phyloP scores from a whole-genome alignment of 1,284 basidiomycete species.

The Ceratobasidium sp. region DNA sequence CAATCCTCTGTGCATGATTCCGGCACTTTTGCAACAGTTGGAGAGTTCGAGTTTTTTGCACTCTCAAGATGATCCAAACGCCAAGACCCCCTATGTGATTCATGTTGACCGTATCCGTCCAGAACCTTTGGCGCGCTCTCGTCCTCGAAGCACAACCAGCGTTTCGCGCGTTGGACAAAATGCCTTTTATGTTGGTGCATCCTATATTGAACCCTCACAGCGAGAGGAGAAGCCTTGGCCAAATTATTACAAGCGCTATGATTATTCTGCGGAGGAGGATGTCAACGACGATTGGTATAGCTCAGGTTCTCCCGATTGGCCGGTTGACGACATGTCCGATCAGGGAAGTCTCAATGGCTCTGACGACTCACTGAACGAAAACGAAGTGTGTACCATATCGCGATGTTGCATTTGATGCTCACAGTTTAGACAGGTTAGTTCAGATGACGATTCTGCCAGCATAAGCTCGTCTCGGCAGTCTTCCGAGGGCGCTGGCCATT shows the following conservation, averaged over 20 bases:
- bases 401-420: not conserved
- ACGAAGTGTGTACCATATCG: not conserved
- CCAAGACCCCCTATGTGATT: constrained; percentile 12
- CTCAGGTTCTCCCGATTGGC: not conserved
- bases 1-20: constrained; percentile 7
- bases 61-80: not conserved
- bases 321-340: not conserved
- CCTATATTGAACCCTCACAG: not conserved
- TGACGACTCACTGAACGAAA: not conserved
- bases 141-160: not conserved
- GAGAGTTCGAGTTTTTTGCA: not conserved
- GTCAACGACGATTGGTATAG: not conserved
- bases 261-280: no score
- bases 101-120: constrained; percentile 13
- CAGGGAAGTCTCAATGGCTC: not conserved
- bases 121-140: not conserved
- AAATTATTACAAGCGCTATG: no score
- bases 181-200: not conserved
- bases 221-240: not conserved
- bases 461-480: not conserved
- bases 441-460: not conserved
- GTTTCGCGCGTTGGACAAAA: constrained; percentile 7
- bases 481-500: no score
- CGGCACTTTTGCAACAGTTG: constrained; percentile 3
- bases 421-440: not conserved